Percentiles rank a stretch among this genome's conserved stretches.
Conservation (phyloP, 2,329 filamentous ascomycete genomes). For the Verticillium zaregamsianum region DNA sequence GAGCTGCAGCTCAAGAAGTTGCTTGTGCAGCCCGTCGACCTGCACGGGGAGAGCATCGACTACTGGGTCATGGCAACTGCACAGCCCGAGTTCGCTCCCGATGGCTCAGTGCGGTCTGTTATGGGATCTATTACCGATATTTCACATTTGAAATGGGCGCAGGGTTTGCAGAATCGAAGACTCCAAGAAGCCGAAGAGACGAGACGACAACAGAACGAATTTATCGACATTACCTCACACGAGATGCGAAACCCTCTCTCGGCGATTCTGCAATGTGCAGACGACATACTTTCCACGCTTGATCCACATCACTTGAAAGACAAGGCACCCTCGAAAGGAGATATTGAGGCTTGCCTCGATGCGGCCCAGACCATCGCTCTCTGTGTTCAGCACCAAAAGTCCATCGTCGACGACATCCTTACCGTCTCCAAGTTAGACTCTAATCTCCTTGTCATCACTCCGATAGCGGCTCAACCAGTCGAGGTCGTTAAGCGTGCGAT, state of each 20-base stretch:
- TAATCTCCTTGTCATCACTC: constrained; percentile 51
- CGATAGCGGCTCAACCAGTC: constrained; percentile 46
- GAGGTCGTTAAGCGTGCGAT: constrained; percentile 47
- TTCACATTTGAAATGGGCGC: constrained; percentile 37
- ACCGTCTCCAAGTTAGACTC: constrained; percentile 50
- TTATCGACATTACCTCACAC: constrained; percentile 47
- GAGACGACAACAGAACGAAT: constrained; percentile 49
- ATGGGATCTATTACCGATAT: constrained; percentile 40
- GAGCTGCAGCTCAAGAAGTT: constrained; percentile 37
- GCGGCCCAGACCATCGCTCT: constrained; percentile 52
- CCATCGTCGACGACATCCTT: constrained; percentile 44
- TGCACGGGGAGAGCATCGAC: constrained; percentile 33
- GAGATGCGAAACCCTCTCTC: constrained; percentile 51
- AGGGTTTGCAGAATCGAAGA: constrained; percentile 30
- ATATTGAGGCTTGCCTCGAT: constrained; percentile 45
- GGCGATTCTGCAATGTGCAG: constrained; percentile 53
- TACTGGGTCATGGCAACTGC: constrained; percentile 38
- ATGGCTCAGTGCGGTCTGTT: constrained; percentile 29
- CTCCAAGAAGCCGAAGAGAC: constrained; percentile 32
- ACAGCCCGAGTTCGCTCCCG: constrained; percentile 24
- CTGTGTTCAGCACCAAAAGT: constrained; percentile 54
- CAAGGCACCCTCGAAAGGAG: constrained; percentile 17
- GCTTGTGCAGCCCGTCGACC: constrained; percentile 21
- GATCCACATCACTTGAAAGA: constrained; percentile 18
- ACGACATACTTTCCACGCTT: constrained; percentile 40